A percentile compares a stretch with the other conserved stretches of the same genome.
Evolutionary conservation across 163 green algal species (phyloP).

Genomic region (Volvox carteri): DNA sequence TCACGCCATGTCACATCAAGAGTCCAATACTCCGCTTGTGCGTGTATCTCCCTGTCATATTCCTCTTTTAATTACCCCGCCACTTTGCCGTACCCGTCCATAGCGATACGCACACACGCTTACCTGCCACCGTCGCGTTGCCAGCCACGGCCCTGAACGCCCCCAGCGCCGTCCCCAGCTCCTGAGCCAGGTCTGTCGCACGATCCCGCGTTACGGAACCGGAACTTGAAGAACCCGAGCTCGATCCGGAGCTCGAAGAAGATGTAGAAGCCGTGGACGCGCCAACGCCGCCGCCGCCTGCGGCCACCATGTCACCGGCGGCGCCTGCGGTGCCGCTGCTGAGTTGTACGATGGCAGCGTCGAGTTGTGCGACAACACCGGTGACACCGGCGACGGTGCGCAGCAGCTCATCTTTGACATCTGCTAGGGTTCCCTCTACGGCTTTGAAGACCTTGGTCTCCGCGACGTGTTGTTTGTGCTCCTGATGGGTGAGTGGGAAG

Average conservation of each 20-base stretch:
- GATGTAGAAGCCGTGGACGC: not conserved
- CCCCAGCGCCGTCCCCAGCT: conserved; percentile 69
- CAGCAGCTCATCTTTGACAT: conserved; percentile 51
- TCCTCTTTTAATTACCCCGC: no score
- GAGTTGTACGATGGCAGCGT: conserved; percentile 45
- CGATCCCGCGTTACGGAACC: conserved; percentile 37
- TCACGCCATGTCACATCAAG: no score
- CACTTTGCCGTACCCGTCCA: no score
- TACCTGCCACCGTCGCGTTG: conserved; percentile 35
- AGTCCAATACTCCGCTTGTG: no score
- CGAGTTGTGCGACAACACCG: conserved; percentile 57
- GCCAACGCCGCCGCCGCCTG: not conserved
- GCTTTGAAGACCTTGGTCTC: conserved; percentile 63
- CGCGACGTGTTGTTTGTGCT: conserved; percentile 51
- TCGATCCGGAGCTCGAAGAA: not conserved
- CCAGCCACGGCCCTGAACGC: conserved; percentile 50
- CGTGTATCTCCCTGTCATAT: no score
- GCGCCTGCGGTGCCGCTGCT: not conserved
- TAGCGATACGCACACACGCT: no score
- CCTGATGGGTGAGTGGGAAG: conserved; percentile 10
- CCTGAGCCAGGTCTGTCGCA: conserved; percentile 64
- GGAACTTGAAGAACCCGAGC: not conserved
- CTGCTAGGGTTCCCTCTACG: conserved; percentile 54
- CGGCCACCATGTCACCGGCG: not conserved
- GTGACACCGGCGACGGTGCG: conserved; percentile 53